A percentile compares a stretch with the other conserved stretches of the same genome.
Conservation (phyloP, 2,329 filamentous ascomycete species). For the Exophiala xenobiotica region DNA sequence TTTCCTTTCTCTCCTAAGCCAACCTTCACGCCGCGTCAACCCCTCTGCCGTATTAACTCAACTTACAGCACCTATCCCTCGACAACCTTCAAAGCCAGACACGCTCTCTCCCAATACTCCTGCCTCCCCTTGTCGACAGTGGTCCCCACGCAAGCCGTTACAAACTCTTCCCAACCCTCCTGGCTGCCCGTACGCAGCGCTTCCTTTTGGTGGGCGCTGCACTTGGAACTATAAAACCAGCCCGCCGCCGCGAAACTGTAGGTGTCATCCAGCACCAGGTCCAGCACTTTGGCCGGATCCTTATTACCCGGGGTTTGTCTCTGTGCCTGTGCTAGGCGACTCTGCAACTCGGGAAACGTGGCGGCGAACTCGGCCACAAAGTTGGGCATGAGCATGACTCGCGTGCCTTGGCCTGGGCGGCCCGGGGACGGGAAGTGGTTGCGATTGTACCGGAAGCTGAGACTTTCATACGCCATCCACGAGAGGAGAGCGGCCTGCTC, state of each 20-base stretch:
- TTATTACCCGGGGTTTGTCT: constrained; percentile 38
- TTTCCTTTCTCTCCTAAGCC: no score
- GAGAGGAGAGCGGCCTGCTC: constrained; percentile 70
- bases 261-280: constrained; percentile 50
- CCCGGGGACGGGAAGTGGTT: constrained; percentile 56
- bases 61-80: no score
- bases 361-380: constrained; percentile 58
- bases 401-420: constrained; percentile 67
- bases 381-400: constrained; percentile 62
- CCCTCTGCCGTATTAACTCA: no score
- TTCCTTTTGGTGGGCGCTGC: constrained; percentile 43
- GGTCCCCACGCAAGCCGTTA: constrained; percentile 56
- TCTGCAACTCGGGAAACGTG: constrained; percentile 45
- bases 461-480: constrained; percentile 70
- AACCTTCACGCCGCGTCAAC: no score
- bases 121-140: constrained; percentile 47
- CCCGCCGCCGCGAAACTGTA: constrained; percentile 59
- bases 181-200: constrained; percentile 49
- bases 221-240: constrained; percentile 62
- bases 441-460: constrained; percentile 67
- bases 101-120: constrained; percentile 52
- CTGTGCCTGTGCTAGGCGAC: no score
- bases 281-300: constrained; percentile 48
- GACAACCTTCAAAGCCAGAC: constrained; percentile 39
- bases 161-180: constrained; percentile 54